phyloP scores from a whole-genome alignment of 2,329 filamentous ascomycete genomes.

The Teratosphaeria nubilosa region DNA sequence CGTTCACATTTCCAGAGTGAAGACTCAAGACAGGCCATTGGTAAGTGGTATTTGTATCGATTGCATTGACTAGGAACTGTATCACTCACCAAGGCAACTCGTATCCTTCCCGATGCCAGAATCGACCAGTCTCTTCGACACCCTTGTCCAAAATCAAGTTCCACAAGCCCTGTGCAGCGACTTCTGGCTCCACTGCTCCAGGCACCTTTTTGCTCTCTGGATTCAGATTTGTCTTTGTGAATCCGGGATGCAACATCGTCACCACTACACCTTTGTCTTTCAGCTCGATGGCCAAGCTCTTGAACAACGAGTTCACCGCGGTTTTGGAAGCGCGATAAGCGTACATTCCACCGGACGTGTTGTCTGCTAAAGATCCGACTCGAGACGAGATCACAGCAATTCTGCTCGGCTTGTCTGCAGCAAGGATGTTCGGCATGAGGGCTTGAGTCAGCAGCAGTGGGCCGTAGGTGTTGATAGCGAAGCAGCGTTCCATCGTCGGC shows the following conservation, averaged over 20 bases:
- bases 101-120: conserved; percentile 35
- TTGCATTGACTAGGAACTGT: not conserved
- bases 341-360: conserved; percentile 33
- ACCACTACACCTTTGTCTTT: conserved; percentile 31
- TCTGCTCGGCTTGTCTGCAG: conserved; percentile 18
- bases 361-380: conserved; percentile 35
- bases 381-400: conserved; percentile 34
- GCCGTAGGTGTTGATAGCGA: conserved; percentile 23
- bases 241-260: conserved; percentile 35
- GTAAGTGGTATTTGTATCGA: not conserved
- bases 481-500: conserved; percentile 23
- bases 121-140: conserved; percentile 34
- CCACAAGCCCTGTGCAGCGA: conserved; percentile 37
- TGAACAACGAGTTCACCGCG: conserved; percentile 35
- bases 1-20: not conserved
- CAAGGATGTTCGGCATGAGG: conserved; percentile 32
- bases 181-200: conserved; percentile 35
- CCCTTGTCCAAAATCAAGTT: conserved; percentile 29
- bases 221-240: conserved; percentile 31
- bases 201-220: conserved; percentile 12
- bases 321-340: conserved; percentile 37
- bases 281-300: conserved; percentile 34
- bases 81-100: conserved; percentile 33
- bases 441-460: conserved; percentile 36
- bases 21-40: not conserved